phyloP scores from a whole-genome alignment of 2,329 filamentous ascomycete genomes.

The Trichoderma sp. region DNA sequence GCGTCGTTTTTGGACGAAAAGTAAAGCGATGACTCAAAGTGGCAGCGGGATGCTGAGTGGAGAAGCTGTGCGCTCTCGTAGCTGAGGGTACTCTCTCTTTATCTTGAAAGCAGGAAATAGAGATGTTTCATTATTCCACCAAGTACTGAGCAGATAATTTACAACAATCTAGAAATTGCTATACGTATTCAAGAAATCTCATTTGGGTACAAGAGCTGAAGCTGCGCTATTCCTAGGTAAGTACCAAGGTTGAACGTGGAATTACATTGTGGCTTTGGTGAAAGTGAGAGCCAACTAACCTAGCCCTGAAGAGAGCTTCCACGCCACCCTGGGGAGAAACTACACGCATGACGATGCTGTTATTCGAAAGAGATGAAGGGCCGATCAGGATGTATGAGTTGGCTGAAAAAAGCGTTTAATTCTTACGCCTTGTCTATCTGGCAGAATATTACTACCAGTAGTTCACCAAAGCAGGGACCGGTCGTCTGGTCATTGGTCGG shows the following conservation, averaged over 20 bases:
- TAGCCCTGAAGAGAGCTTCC: background rate
- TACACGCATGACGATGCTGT: background rate
- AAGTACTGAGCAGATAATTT: background rate
- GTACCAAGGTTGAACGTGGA: background rate
- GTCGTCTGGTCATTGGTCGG: background rate
- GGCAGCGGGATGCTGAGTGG: background rate
- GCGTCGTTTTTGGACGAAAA: background rate
- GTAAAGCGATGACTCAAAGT: background rate
- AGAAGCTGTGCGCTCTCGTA: background rate
- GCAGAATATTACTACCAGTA: background rate
- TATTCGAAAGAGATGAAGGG: background rate
- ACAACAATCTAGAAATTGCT: background rate
- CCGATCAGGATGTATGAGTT: background rate
- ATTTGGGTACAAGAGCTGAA: background rate
- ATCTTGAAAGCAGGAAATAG: background rate
- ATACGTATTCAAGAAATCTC: background rate
- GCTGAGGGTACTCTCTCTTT: background rate
- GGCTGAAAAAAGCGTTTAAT: background rate
- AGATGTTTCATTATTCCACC: background rate
- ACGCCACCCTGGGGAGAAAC: background rate
- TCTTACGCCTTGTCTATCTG: background rate
- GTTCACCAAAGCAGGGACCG: background rate
- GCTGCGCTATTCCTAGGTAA: background rate
- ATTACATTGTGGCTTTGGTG: background rate
- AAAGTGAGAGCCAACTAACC: background rate